These are phyloP conservation scores for Gossypium lobatum DNA, from an alignment of 441 rosid species.

Conservation along the genomic window DNA sequence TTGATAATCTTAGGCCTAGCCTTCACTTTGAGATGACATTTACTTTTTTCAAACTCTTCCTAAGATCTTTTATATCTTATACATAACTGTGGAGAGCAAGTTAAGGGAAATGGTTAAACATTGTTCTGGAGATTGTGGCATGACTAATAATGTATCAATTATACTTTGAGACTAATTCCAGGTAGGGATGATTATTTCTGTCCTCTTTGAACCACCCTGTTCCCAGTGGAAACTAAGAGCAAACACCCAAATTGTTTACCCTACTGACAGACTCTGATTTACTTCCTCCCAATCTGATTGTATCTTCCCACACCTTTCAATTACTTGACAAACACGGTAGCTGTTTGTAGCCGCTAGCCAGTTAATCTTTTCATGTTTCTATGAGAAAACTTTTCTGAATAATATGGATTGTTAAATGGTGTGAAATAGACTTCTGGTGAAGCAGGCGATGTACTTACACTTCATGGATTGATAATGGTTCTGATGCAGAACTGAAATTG, in stretches of 20 bases:
- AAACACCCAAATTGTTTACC: neutral
- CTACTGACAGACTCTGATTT: neutral
- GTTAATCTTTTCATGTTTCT: neutral
- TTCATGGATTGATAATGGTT: neutral
- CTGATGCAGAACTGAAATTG: neutral
- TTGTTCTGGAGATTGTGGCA: neutral
- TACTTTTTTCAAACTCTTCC: neutral
- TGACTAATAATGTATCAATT: neutral
- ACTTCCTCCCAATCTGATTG: neutral
- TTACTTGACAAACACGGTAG: neutral
- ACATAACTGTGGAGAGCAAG: neutral
- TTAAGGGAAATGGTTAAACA: neutral
- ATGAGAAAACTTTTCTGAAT: neutral
- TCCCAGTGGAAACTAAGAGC: neutral
- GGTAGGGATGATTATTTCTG: neutral
- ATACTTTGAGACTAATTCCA: neutral
- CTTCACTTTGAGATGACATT: neutral
- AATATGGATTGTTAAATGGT: neutral
- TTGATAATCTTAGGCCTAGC: neutral
- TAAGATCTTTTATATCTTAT: neutral
- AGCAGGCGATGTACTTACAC: neutral
- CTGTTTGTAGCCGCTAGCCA: neutral
- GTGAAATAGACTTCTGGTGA: neutral
- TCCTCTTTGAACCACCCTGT: neutral
- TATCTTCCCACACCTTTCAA: neutral